These are phyloP conservation scores for Pyrrhoderma noxium DNA, from an alignment of 1,284 basidiomycete genomes.

Conservation along the genomic window DNA sequence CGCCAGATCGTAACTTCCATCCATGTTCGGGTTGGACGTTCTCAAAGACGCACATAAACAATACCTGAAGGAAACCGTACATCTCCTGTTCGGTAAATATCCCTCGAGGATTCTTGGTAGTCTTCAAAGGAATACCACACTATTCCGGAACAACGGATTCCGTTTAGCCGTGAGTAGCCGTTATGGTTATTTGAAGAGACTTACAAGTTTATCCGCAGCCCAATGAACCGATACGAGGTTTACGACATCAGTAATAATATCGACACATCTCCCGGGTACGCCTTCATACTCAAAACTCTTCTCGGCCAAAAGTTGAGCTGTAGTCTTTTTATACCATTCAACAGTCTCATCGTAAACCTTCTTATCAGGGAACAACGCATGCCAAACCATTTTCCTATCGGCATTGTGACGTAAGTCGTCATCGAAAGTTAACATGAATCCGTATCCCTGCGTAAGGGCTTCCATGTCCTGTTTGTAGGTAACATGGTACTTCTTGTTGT, in stretches of 20 bases:
- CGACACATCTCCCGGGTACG: constrained; percentile 22
- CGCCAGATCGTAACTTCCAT: constrained; percentile 15
- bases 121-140: constrained; percentile 31
- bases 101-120: constrained; percentile 27
- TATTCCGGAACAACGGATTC: too few species aligned
- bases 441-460: constrained; percentile 26
- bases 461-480: constrained; percentile 25
- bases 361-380: constrained; percentile 19
- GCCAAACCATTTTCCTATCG: constrained; percentile 20
- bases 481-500: constrained; percentile 33
- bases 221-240: constrained; percentile 27
- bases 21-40: constrained; percentile 14
- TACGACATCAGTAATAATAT: constrained; percentile 31
- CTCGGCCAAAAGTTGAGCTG: constrained; percentile 20
- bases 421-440: constrained; percentile 29
- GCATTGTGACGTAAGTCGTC: constrained; percentile 25
- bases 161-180: too few species aligned
- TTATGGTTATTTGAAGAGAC: too few species aligned
- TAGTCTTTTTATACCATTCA: constrained; percentile 18
- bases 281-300: constrained; percentile 19
- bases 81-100: constrained; percentile 27
- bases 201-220: constrained; percentile 22
- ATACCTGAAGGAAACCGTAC: constrained; percentile 25
- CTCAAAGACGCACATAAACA: constrained; percentile 24
- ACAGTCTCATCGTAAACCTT: constrained; percentile 10